Evolutionary conservation across 2,329 filamentous ascomycete species (phyloP), one percentile per base, ranked within the genome.

Genomic region (Colletotrichum liriopes): DNA sequence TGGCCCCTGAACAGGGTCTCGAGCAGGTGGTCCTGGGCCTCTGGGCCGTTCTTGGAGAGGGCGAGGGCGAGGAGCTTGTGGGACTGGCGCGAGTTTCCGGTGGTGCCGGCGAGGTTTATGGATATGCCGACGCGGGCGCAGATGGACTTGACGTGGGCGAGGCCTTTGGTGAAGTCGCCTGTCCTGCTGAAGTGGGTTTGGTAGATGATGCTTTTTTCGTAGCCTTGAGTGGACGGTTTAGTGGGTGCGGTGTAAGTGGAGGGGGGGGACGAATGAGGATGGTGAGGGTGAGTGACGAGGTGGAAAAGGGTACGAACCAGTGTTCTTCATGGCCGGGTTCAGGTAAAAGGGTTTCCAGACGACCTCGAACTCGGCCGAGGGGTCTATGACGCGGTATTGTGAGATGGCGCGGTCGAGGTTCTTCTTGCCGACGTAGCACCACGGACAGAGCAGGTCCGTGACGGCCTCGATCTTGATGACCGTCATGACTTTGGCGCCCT

Each of bases 361-460:
- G 16, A 88, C 77, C 52, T 86, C 82, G 68, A 89, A 88, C 6
- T 82, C 79, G 32, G 83, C 81, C 20, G 83, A 81, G 0, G 85
- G 85, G 71, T 87, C 81, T 18, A 74, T 75, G 5, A 77, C 74
- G 65, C 78, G 79, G 76, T 85, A 87, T 7, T 77, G 74, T 29
- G 79, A 77, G 73, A 88, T 86, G 66, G 87, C 86, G 16, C 72
- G 74, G 70, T 87, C 83, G 63, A 89, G 81, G 65, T 82, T 84
- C 67, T 81, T 83, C 73, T 86, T 83, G 69, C 84, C 83, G 71
- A 89, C 80, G 75, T 86, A 89, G 75, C 85, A 88, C 81, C 86
- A 88, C 5, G 87, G 86, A 70, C 87, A 89, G 47, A 87, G 79
- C 8, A 86, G 82, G 76, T 89, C 87, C 47, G 84, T 79, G 74